Percentiles rank a stretch among this genome's conserved stretches.
Evolutionary conservation across 805 yeast genomes (phyloP).

Genomic region (Saccharomycopsis oosterbeekiorum): DNA sequence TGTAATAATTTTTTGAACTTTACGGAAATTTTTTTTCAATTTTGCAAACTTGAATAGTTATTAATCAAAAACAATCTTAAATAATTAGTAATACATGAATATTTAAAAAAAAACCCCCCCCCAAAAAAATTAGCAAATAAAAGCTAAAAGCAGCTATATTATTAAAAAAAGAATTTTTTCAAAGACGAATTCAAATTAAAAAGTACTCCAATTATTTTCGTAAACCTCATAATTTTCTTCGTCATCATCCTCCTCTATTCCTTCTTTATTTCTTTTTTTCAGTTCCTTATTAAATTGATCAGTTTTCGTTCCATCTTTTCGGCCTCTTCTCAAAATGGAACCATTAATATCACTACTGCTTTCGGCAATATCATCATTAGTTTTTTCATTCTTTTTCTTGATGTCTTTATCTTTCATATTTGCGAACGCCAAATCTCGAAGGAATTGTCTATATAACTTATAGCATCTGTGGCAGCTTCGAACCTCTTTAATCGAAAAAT

Average conservation of each 20-base stretch:
- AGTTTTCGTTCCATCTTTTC: background rate
- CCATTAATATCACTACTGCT: background rate
- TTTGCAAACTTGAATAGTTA: too few relatives aligned
- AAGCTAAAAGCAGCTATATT: too few relatives aligned
- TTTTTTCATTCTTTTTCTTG: background rate
- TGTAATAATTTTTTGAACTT: too few relatives aligned
- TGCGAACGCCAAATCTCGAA: background rate
- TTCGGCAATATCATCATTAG: background rate
- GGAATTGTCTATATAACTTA: background rate
- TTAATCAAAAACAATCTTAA: too few relatives aligned
- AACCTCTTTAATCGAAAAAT: background rate
- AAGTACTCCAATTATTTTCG: background rate
- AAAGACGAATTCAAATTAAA: background rate
- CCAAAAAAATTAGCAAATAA: too few relatives aligned
- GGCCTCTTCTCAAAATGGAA: too few relatives aligned
- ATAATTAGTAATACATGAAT: too few relatives aligned
- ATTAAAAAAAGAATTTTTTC: too few relatives aligned
- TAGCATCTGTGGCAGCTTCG: background rate
- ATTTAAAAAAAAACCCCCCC: too few relatives aligned
- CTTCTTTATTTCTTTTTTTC: background rate
- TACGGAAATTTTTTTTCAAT: too few relatives aligned
- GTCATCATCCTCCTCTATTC: background rate
- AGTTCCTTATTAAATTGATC: background rate
- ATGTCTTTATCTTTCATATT: background rate
- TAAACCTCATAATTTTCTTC: background rate